These are phyloP conservation scores for Dothideomycetes sp. DNA, from an alignment of 2,329 filamentous ascomycete genomes.

Conservation along the genomic window DNA sequence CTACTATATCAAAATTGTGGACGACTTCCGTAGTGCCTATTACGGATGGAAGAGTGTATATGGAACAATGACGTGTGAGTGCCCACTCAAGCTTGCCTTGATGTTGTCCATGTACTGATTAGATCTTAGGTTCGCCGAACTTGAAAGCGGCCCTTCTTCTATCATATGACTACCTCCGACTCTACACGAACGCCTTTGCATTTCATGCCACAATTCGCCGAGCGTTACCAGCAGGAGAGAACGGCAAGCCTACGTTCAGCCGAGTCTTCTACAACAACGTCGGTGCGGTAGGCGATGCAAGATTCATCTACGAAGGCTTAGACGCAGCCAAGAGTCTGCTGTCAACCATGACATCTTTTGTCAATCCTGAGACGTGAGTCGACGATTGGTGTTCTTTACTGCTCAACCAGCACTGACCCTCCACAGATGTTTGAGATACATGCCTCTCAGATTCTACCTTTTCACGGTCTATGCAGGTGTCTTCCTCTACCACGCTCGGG, in stretches of 20 bases:
- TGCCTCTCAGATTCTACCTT: conserved; percentile 38
- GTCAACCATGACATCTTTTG: conserved; percentile 39
- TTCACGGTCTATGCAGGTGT: conserved; percentile 39
- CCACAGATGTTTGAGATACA: conserved; percentile 28
- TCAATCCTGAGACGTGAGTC: conserved; percentile 31
- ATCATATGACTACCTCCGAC: conserved; percentile 60
- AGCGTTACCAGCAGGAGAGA: conserved; percentile 25
- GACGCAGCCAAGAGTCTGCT: conserved; percentile 39
- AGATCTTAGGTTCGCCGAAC: conserved; percentile 50
- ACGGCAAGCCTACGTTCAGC: conserved; percentile 25
- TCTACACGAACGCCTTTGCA: conserved; percentile 67
- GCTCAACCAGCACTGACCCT: neutral
- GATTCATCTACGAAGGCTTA: conserved; percentile 40
- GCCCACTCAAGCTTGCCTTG: no score
- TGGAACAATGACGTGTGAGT: conserved; percentile 52
- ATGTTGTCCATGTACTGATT: no score
- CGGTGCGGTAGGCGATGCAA: conserved; percentile 35
- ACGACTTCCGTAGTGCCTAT: conserved; percentile 59
- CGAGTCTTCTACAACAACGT: conserved; percentile 39
- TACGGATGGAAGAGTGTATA: conserved; percentile 61
- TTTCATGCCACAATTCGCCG: conserved; percentile 57
- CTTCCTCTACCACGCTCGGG: conserved; percentile 37
- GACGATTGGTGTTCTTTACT: neutral
- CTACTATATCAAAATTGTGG: conserved; percentile 60
- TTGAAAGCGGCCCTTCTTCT: conserved; percentile 58